Percentiles rank a stretch among this genome's conserved stretches.
Evolutionary conservation across 228 moss, liverwort and hornwort species (phyloP).

Genomic region (Sphagnum fallax): DNA sequence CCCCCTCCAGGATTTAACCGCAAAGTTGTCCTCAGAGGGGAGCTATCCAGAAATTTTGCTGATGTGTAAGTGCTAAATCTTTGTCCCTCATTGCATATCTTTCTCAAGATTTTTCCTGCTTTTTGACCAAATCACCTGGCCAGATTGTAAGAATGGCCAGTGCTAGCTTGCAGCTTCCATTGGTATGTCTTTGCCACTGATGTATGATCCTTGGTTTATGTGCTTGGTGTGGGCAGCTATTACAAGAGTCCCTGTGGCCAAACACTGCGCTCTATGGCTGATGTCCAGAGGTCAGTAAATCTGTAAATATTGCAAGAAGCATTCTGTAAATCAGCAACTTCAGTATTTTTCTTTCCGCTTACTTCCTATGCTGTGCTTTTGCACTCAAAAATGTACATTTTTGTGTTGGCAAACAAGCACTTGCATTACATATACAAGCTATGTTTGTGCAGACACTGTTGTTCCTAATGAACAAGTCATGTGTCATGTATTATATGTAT

Average conservation of each 20-base stretch:
- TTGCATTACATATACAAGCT: too few species aligned
- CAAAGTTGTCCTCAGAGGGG: conserved; percentile 19
- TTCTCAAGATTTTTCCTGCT: neutral
- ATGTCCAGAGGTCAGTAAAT: conserved; percentile 16
- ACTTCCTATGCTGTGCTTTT: too few species aligned
- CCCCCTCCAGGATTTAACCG: conserved; percentile 16
- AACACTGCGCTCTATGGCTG: conserved; percentile 18
- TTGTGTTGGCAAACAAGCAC: too few species aligned
- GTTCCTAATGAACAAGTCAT: too few species aligned
- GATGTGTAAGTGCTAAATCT: conserved; percentile 17
- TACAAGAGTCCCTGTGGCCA: conserved; percentile 26
- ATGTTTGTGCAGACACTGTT: too few species aligned
- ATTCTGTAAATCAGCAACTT: too few species aligned
- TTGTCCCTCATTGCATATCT: neutral
- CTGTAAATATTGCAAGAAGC: too few species aligned
- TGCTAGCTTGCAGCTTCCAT: neutral
- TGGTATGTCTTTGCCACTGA: neutral
- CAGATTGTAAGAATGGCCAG: neutral
- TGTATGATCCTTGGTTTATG: neutral
- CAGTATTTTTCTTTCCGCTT: too few species aligned
- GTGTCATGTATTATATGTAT: too few species aligned
- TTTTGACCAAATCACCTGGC: too few species aligned
- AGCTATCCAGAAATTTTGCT: conserved; percentile 17
- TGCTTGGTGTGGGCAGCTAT: conserved; percentile 13
- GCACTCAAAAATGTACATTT: too few species aligned